Evolutionary conservation across 176 grass and related monocot genomes (phyloP), one percentile per base, ranked within the genome.

Genomic region (Stipa capillata): DNA sequence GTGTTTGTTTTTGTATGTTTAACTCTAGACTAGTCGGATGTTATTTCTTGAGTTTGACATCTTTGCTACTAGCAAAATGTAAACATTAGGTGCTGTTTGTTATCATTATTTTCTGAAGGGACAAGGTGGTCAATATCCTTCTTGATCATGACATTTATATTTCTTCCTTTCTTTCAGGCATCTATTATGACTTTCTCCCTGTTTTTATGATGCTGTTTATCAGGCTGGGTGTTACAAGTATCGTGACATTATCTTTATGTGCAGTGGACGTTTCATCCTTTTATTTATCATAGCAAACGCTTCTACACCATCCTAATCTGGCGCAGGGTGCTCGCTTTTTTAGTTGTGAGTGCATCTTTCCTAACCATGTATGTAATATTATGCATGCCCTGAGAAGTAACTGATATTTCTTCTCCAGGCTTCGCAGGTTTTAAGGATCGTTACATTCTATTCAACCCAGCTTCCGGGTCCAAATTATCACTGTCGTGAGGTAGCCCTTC

Each of bases 391-490:
- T 25, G 39, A 15, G 52, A 62, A 62, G 18, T 83, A 41, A 89
- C 67, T 48, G 7, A 79, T 53, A 65, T 81, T 73, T 0, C 71
- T 75, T 85, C 1, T 82, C 33, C 53, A 99, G 97, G 91, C 85
- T 80, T 96, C 97, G 65, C 97, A 99, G 43, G 65, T 88, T 79
- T 93, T 99, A 79, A 87, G 97, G 80, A 99, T 99, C 48, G 72
- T 99, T 79, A 99, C 97, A 82, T 99, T 99, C 71, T 99, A 99
- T 82, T 92, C 90, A 28, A 99, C 97, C 24, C 92, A 91, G 80
- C 97, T 99, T 81, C 97, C 97, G 8, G 97, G 97, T 68, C 97
- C 97, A 78, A 99, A 99, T 80, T 99, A 96, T 77, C 97, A 99
- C 31, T 99, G 97, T 67, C 97, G 97, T 6, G 97, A 96, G 96